Evolutionary conservation across 73 alveolate genomes (phyloP).

Genomic region (Breviolum minutum): DNA sequence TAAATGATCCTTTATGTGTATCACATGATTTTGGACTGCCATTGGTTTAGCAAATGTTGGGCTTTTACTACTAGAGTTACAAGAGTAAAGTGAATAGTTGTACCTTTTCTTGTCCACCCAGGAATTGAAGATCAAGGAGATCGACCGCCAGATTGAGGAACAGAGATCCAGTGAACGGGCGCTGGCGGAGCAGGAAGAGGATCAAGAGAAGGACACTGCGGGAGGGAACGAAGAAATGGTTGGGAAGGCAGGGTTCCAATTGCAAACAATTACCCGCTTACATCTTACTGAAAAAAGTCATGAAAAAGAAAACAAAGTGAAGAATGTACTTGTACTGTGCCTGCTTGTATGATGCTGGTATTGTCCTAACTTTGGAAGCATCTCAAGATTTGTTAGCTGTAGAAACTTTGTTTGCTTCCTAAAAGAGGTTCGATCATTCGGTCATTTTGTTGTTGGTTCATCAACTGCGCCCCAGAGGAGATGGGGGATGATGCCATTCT

Average conservation of each 20-base stretch:
- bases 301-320: too few species aligned
- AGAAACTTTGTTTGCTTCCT: not conserved
- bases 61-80: too few species aligned
- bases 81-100: not conserved
- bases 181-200: constrained; percentile 22
- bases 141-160: constrained; percentile 39
- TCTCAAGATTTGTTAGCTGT: not conserved
- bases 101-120: not conserved
- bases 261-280: too few species aligned
- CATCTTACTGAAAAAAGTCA: too few species aligned
- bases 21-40: too few species aligned
- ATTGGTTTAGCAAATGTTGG: too few species aligned
- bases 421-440: not conserved
- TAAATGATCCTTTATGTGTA: too few species aligned
- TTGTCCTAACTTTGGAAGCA: too few species aligned
- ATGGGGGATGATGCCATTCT: constrained; percentile 38
- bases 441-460: not conserved
- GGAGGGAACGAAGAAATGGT: too few species aligned
- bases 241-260: too few species aligned
- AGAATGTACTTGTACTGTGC: too few species aligned
- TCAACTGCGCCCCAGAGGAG: not conserved
- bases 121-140: constrained; percentile 49
- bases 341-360: too few species aligned
- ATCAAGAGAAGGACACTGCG: constrained; percentile 13
- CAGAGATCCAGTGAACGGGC: constrained; percentile 55